Evolutionary conservation across 2,329 filamentous ascomycete genomes (phyloP), one percentile per base, ranked within the genome.

Genomic region (Gremmenia infestans): DNA sequence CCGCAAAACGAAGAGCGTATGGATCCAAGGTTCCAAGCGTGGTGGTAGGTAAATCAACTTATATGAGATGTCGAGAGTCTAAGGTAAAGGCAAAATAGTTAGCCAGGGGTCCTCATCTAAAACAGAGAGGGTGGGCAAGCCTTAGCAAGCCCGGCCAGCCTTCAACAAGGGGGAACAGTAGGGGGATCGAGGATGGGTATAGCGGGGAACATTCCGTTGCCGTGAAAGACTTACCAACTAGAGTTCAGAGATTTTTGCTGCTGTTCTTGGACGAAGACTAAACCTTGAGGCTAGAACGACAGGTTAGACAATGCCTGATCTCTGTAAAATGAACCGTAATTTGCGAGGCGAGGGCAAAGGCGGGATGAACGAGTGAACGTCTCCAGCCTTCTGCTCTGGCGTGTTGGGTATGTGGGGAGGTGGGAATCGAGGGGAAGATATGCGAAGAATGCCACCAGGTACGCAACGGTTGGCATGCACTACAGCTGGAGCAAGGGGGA

Each of bases 351-450:
- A 57, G 61, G 65, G 64, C 53, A 52, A 56, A 62, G 66, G 64
- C 55, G 52, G 67, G 68, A 71, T 70, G 63, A 69, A 70, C 68
- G 68, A 71, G 67, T 68, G 62, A 71, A 71, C 68, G 68, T 68
- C 67, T 71, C 68, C 68, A 63, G 62, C 67, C 64, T 66, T 59
- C 23, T 57, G 54, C 59, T 58, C 48, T 56, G 55, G 56, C 45
- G 50, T 25, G 23, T 59, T 53, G 56, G 43, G 51, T 59, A 50
- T 57, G 56, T 48, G n/a, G n/a, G 58, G 53, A 52, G 42, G 55
- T 56, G 42, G 46, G 62, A 59, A 54, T 52, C 50, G 55, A 55
- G n/a, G n/a, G n/a, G 46, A 55, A 56, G 53, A 52, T 46, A 52
- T 50, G 53, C 48, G 59, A 62, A 65, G 67, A 68, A 67, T 65